Percentiles rank a stretch among this genome's conserved stretches.
phyloP scores from a whole-genome alignment of 2,329 filamentous ascomycete genomes.

The Phialophora macrospora region DNA sequence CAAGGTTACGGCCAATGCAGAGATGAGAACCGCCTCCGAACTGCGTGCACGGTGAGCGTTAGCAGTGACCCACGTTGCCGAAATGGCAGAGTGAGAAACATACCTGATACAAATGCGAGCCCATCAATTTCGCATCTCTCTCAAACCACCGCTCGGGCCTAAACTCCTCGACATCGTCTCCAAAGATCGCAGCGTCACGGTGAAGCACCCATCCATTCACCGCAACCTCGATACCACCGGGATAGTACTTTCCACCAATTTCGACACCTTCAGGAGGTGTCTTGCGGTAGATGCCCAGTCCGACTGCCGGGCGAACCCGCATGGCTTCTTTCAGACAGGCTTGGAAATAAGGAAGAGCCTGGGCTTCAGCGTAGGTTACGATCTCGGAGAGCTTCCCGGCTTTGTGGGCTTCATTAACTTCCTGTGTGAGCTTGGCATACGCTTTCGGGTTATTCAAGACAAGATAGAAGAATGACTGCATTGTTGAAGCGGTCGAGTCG shows the following conservation, averaged over 20 bases:
- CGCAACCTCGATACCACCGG: constrained; percentile 34
- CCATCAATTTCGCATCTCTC: constrained; percentile 53
- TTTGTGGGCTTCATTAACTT: constrained; percentile 34
- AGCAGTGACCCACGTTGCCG: not conserved
- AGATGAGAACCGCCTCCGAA: constrained; percentile 63
- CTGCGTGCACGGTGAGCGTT: constrained; percentile 10
- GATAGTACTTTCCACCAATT: constrained; percentile 35
- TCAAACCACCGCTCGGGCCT: constrained; percentile 55
- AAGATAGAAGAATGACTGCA: constrained; percentile 62
- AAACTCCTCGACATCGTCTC: constrained; percentile 48
- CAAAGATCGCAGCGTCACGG: constrained; percentile 48
- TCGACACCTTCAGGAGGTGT: constrained; percentile 38
- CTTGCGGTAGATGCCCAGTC: constrained; percentile 40
- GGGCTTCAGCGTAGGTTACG: constrained; percentile 37
- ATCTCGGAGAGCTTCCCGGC: constrained; percentile 33
- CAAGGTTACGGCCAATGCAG: constrained; percentile 62
- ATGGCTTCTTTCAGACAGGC: constrained; percentile 38
- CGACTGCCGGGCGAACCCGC: constrained; percentile 39
- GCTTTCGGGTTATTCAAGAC: constrained; percentile 51
- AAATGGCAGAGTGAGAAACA: constrained; percentile 17
- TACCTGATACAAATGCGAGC: constrained; percentile 61
- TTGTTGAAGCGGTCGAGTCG: constrained; percentile 65
- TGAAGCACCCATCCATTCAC: constrained; percentile 51
- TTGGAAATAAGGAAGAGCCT: constrained; percentile 36
- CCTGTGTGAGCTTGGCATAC: constrained; percentile 50